Evolutionary conservation across 306 rosid species (phyloP).

Genomic region (Potentilla sterilis): DNA sequence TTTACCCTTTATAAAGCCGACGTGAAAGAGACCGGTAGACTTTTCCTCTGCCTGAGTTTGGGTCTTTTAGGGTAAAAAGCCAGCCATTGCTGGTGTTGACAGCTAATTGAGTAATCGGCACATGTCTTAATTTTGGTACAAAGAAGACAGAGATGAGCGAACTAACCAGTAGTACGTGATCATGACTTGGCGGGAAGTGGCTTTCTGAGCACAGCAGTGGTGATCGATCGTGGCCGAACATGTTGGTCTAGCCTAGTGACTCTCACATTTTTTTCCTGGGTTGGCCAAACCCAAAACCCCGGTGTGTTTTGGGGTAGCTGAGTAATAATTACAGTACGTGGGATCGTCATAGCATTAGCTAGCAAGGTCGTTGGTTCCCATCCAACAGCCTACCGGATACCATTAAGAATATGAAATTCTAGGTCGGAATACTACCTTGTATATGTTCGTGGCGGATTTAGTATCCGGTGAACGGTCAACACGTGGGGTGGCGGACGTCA

Average conservation of each 20-base stretch:
- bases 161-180: neutral
- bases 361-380: neutral
- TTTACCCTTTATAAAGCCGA: neutral
- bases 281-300: neutral
- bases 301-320: neutral
- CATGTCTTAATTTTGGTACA: neutral
- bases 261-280: neutral
- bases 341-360: neutral
- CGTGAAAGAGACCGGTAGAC: neutral
- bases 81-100: neutral
- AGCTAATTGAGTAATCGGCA: neutral
- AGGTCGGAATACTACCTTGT: neutral
- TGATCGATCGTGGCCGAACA: neutral
- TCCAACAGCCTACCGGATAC: neutral
- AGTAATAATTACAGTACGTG: neutral
- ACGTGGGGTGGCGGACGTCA: too few relatives aligned
- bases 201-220: neutral
- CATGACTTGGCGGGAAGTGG: neutral
- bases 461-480: too few relatives aligned
- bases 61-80: neutral
- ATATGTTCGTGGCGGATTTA: too few relatives aligned
- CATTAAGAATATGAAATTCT: neutral
- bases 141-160: neutral
- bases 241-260: neutral
- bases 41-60: neutral